phyloP scores from a whole-genome alignment of 2,329 filamentous ascomycete genomes.

The Erysiphe neolycopersici region DNA sequence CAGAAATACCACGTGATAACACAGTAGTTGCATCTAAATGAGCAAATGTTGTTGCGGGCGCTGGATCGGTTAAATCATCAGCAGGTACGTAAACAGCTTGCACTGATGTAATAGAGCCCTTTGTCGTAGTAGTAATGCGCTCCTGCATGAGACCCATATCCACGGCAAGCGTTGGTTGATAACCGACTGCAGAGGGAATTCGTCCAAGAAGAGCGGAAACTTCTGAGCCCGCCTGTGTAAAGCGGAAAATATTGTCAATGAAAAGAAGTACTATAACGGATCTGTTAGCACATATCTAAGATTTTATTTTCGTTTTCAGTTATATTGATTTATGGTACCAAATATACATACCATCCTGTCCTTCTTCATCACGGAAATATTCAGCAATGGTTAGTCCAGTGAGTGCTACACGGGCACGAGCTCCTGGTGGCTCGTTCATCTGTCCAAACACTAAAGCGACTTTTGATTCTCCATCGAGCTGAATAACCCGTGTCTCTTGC shows the following conservation, averaged over 20 bases:
- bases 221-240: conserved; percentile 98
- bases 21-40: conserved; percentile 99
- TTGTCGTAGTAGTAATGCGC: conserved; percentile 97
- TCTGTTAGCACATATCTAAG: not conserved
- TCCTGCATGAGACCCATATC: conserved; percentile 99
- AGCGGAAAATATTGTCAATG: conserved; percentile 99
- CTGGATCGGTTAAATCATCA: conserved; percentile 99
- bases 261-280: conserved; percentile 60
- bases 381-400: conserved; percentile 59
- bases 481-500: conserved; percentile 99
- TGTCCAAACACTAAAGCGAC: conserved; percentile 98
- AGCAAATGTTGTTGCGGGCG: conserved; percentile 96
- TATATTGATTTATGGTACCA: not conserved
- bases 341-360: conserved; percentile 50
- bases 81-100: conserved; percentile 99
- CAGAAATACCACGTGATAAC: conserved; percentile 98
- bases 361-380: conserved; percentile 50
- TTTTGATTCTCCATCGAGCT: conserved; percentile 98
- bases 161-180: conserved; percentile 94
- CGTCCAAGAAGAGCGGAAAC: conserved; percentile 97
- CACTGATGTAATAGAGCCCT: conserved; percentile 98
- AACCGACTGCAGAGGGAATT: conserved; percentile 99
- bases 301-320: not conserved
- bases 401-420: conserved; percentile 97
- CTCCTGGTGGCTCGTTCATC: conserved; percentile 99